A percentile compares a stretch with the other conserved stretches of the same genome.
Evolutionary conservation across 1,139 yeast species (phyloP).

Genomic region (Saccharomycopsis phalli): DNA sequence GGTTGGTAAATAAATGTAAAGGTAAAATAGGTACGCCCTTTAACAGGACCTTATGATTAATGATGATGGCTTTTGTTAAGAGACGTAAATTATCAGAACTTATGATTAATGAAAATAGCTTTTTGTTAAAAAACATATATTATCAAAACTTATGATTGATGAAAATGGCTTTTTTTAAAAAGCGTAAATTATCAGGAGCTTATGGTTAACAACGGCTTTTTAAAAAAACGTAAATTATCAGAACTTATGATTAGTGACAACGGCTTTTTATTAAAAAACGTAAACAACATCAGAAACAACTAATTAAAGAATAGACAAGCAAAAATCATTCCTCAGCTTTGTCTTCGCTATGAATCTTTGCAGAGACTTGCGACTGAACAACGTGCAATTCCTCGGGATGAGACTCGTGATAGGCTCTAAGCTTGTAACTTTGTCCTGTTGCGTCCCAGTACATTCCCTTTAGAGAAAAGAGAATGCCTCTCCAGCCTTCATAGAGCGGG

Average conservation of each 20-base stretch:
- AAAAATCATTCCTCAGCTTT: neutral
- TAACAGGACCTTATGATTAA: neutral
- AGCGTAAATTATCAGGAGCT: neutral
- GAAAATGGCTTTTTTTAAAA: neutral
- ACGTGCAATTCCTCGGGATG: constrained; percentile 67
- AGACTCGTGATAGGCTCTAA: constrained; percentile 61
- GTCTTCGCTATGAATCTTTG: constrained; percentile 20
- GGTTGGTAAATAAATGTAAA: constrained; percentile 21
- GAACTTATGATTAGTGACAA: neutral
- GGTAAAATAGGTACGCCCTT: neutral
- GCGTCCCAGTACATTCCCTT: constrained; percentile 82
- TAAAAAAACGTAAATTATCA: too few species aligned
- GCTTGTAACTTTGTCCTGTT: constrained; percentile 63
- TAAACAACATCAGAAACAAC: constrained; percentile 1
- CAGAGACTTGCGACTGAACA: constrained; percentile 47
- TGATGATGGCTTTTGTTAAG: too few species aligned
- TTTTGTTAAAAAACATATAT: too few species aligned
- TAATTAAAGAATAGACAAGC: neutral
- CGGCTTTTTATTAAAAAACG: neutral
- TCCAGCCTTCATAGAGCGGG: constrained; percentile 63
- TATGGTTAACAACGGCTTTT: too few species aligned
- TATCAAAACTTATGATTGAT: neutral
- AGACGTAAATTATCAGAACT: too few species aligned
- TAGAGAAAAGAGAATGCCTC: constrained; percentile 49
- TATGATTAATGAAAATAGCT: neutral